phyloP scores from a whole-genome alignment of 2,329 filamentous ascomycete species.

The Colletotrichum euphorbiae region DNA sequence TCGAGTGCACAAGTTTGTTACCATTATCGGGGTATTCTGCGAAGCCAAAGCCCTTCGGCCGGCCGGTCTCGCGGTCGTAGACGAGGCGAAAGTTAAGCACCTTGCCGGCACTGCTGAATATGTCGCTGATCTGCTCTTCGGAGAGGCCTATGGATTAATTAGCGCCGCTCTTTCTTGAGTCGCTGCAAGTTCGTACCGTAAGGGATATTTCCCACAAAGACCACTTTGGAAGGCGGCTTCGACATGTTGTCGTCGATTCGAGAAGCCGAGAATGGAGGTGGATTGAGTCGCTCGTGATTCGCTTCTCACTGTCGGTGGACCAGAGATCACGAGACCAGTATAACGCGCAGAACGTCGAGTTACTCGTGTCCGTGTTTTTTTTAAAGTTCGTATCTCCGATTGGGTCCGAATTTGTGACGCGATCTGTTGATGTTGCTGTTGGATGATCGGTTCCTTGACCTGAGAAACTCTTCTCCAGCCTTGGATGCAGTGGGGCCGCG shows the following conservation, averaged over 20 bases:
- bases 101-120: conserved; percentile 89
- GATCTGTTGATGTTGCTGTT: conserved; percentile 1
- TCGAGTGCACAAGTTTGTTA: conserved; percentile 42
- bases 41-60: conserved; percentile 96
- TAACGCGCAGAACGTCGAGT: neutral
- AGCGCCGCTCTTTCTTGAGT: neutral
- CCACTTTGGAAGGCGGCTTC: conserved; percentile 81
- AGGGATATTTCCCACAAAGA: conserved; percentile 89
- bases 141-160: conserved; percentile 78
- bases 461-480: conserved; percentile 13
- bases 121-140: conserved; percentile 95
- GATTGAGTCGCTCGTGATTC: neutral
- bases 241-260: conserved; percentile 65
- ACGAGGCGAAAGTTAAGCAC: conserved; percentile 93
- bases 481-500: conserved; percentile 29
- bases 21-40: conserved; percentile 95
- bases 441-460: conserved; percentile 11
- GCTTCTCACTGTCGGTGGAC: neutral
- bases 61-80: conserved; percentile 93
- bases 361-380: neutral
- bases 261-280: neutral
- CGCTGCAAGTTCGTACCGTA: conserved; percentile 67
- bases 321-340: no score
- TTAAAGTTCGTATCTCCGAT: neutral
- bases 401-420: neutral